Evolutionary conservation across 495 filamentous ascomycete species (phyloP).

Genomic region (Stereocaulon alpinum): DNA sequence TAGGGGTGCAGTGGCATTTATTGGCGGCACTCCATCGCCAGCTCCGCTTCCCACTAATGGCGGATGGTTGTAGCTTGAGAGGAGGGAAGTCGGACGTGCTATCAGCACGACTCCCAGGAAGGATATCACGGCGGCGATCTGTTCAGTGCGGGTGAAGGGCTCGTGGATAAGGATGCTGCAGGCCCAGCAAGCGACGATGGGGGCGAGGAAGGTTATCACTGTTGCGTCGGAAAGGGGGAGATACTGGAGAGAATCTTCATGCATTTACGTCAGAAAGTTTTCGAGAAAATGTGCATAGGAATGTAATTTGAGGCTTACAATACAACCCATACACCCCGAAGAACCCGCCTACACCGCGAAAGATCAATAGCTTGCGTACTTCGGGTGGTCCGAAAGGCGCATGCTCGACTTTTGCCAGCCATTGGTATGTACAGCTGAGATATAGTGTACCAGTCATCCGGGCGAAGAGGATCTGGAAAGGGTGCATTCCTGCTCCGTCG

Average conservation of each 20-base stretch:
- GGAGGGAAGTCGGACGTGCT: slow-evolving; percentile 57
- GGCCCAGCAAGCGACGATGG: slow-evolving; percentile 70
- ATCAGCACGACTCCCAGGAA: slow-evolving; percentile 78
- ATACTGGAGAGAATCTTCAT: slow-evolving; percentile 66
- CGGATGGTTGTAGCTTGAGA: slow-evolving; percentile 14
- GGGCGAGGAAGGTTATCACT: slow-evolving; percentile 83
- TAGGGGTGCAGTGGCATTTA: slow-evolving; percentile 19
- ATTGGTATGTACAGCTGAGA: slow-evolving; percentile 65
- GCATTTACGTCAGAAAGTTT: neutral
- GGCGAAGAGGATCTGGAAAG: slow-evolving; percentile 81
- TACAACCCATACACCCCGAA: slow-evolving; percentile 76
- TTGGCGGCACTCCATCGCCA: slow-evolving; percentile 15
- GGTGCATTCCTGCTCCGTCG: slow-evolving; percentile 58
- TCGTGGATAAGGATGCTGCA: slow-evolving; percentile 71
- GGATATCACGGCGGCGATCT: slow-evolving; percentile 65
- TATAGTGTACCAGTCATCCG: slow-evolving; percentile 71
- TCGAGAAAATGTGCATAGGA: neutral
- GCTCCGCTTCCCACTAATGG: slow-evolving; percentile 21
- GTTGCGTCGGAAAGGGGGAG: slow-evolving; percentile 85
- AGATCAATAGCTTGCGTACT: slow-evolving; percentile 55
- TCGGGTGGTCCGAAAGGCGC: slow-evolving; percentile 60
- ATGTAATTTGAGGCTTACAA: slow-evolving; percentile 34
- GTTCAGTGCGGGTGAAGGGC: slow-evolving; percentile 68
- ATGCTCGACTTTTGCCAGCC: slow-evolving; percentile 51
- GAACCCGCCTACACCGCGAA: slow-evolving; percentile 67